phyloP scores from a whole-genome alignment of 495 filamentous ascomycete genomes.

The Talaromyces borbonicus region DNA sequence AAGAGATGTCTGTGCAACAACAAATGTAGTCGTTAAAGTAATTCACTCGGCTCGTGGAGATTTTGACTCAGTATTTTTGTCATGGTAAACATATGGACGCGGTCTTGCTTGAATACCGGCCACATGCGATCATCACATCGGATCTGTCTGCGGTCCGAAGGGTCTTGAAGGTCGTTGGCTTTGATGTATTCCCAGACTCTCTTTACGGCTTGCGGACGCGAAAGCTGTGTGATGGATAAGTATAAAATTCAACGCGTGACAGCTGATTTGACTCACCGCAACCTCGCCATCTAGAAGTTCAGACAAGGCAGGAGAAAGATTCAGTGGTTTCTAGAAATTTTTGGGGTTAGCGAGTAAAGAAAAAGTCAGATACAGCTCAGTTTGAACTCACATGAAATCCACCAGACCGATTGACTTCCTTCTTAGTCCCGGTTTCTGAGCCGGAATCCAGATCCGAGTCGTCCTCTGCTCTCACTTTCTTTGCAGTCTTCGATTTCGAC shows the following conservation, averaged over 20 bases:
- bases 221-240: constrained; percentile 44
- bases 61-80: constrained; percentile 70
- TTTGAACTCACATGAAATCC: constrained; percentile 54
- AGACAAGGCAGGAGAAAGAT: constrained; percentile 55
- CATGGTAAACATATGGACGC: constrained; percentile 98
- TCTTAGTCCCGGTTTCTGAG: constrained; percentile 50
- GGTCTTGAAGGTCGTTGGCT: constrained; percentile 77
- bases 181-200: constrained; percentile 92
- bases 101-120: constrained; percentile 80
- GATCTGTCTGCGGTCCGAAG: constrained; percentile 82
- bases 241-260: neutral
- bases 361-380: neutral
- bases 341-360: too few species aligned
- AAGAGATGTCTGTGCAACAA: neutral
- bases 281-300: constrained; percentile 51
- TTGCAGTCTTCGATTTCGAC: constrained; percentile 60
- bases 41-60: constrained; percentile 56
- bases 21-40: constrained; percentile 8
- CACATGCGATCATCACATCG: constrained; percentile 83
- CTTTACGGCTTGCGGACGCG: constrained; percentile 91
- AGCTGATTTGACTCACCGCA: constrained; percentile 51
- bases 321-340: constrained; percentile 65
- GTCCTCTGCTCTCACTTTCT: constrained; percentile 65
- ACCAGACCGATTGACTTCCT: constrained; percentile 51
- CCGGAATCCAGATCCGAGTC: constrained; percentile 64